Evolutionary conservation across 1,139 yeast genomes (phyloP), one percentile per base, ranked within the genome.

Genomic region (Eremothecium gossypii): DNA sequence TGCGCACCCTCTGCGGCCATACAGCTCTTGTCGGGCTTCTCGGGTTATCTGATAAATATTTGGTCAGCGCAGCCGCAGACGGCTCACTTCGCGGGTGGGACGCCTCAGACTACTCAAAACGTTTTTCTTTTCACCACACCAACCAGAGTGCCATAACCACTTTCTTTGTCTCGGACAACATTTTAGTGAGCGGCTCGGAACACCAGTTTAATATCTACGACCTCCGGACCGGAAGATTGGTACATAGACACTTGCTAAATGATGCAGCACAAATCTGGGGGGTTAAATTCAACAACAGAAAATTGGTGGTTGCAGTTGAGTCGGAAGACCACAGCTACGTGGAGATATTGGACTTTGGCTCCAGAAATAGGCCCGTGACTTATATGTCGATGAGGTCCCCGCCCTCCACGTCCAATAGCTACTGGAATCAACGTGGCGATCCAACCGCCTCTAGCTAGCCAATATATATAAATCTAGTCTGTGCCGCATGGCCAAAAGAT

Each of bases 11-110:
- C 73, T 81, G 27, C 45, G 96, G 96, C 0, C 98, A 91, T 61
- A 79, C 86, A 0, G 84, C 93, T 10, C 67, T 91, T 14, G 98
- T 91, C 14, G 98, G 98, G 0, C 67, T 91, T 17, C 69, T 93
- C 29, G 87, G 84, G 38, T 71, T 89, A 20, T 80, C 86, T 7
- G 79, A 83, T 34, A 79, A 82, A 14, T 79, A 78, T 34, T 69
- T 91, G n/a, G 95, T 91, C 2, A 83, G 95, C 32, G 98, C 96
- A 0, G 97, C 97, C 1, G 97, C 97, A 0, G 98, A 91, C 60
- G 77, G 94, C 1, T 81, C 96, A 0, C 70, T 91, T 36, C 71
- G 96, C 39, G 82, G 91, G 2, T 91, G 98, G 98, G 83, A 91
- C 58, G 93, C 96, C 1, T 76, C 75, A 27, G 75, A 78, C 5